phyloP scores from a whole-genome alignment of 1,284 basidiomycete genomes.

The Athelia sp. region DNA sequence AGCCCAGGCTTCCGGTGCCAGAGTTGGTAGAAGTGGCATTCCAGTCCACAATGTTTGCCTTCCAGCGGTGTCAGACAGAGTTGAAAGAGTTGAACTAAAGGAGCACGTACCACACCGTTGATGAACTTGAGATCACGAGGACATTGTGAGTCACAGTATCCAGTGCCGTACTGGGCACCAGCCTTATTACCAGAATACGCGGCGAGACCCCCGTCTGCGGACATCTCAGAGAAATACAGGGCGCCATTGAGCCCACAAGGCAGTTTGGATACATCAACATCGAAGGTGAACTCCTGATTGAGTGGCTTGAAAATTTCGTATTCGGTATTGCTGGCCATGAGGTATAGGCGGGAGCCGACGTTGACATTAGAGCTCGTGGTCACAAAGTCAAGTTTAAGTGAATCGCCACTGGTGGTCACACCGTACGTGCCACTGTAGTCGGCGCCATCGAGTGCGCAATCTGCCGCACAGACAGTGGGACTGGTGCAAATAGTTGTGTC shows the following conservation, averaged over 20 bases:
- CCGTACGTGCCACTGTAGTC: constrained; percentile 34
- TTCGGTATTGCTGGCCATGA: constrained; percentile 37
- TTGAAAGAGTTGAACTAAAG: constrained; percentile 18
- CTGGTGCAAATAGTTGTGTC: constrained; percentile 44
- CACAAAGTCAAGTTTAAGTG: constrained; percentile 47
- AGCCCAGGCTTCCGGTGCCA: constrained; percentile 33
- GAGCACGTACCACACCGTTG: constrained; percentile 39
- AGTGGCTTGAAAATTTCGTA: constrained; percentile 47
- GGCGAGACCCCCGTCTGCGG: constrained; percentile 47
- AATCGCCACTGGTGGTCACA: constrained; percentile 29
- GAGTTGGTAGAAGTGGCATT: constrained; percentile 23
- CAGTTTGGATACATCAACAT: constrained; percentile 49
- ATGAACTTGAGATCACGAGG: constrained; percentile 53
- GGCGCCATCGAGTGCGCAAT: constrained; percentile 41
- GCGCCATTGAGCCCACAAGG: constrained; percentile 55
- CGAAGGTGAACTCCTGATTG: constrained; percentile 45
- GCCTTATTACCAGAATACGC: constrained; percentile 49
- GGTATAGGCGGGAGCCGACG: constrained; percentile 55
- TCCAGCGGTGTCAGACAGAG: constrained; percentile 1
- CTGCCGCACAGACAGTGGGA: constrained; percentile 35
- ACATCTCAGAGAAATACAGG: constrained; percentile 44
- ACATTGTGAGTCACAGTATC: constrained; percentile 57
- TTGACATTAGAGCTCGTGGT: constrained; percentile 33
- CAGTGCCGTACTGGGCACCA: constrained; percentile 52
- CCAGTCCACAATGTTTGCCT: constrained; percentile 33